Evolutionary conservation across 1,284 basidiomycete species (phyloP).

Genomic region (Tetrapyrgos nigripes): DNA sequence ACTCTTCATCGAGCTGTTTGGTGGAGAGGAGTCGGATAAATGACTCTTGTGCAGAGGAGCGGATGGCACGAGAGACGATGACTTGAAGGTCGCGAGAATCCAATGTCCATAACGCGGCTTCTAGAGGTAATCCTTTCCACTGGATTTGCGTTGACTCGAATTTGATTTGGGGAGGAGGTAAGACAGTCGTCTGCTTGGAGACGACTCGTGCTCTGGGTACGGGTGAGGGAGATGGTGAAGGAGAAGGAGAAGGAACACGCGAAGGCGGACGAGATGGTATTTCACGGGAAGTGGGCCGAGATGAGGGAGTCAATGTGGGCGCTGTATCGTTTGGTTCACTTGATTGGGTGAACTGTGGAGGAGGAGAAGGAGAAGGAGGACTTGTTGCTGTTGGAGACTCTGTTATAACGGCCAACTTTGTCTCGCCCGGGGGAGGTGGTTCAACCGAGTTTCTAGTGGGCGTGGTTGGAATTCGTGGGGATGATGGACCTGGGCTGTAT

Average conservation of each 20-base stretch:
- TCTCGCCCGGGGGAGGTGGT: background rate
- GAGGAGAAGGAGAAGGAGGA: slow-evolving; percentile 6
- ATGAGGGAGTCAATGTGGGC: background rate
- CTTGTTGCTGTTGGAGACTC: background rate
- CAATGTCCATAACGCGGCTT: slow-evolving; percentile 80
- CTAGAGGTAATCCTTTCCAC: slow-evolving; percentile 72
- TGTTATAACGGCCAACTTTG: background rate
- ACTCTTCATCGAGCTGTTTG: slow-evolving; percentile 61
- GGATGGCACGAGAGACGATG: slow-evolving; percentile 77
- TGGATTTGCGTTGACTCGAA: slow-evolving; percentile 63
- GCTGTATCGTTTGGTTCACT: background rate
- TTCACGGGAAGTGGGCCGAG: background rate
- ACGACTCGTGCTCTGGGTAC: slow-evolving; percentile 27
- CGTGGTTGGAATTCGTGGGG: background rate
- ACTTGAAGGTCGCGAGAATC: slow-evolving; percentile 72
- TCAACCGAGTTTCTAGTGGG: background rate
- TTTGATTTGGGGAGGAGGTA: slow-evolving; percentile 52
- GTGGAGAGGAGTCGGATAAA: slow-evolving; percentile 73
- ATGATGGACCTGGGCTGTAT: slow-evolving; percentile 12
- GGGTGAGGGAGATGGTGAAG: slow-evolving; percentile 11
- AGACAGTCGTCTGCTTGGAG: slow-evolving; percentile 43
- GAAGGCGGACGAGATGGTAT: slow-evolving; percentile 12
- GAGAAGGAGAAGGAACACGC: background rate
- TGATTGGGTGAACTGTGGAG: background rate
- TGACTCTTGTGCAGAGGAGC: slow-evolving; percentile 70